Evolutionary conservation across 352 stramenopile species (phyloP).

Genomic region (Labyrinthula sp.): DNA sequence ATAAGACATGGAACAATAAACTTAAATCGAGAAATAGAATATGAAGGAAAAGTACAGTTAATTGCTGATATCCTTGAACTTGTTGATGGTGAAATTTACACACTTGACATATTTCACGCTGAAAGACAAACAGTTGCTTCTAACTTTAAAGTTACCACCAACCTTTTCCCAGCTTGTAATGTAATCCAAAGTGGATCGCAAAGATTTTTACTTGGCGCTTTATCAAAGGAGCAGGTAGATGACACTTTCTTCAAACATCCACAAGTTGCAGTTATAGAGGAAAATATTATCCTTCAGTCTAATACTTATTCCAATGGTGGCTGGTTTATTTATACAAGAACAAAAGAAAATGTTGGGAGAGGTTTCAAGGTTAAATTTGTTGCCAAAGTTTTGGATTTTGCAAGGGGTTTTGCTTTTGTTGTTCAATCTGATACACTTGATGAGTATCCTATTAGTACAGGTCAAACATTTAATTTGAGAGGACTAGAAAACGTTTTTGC

Average conservation of each 20-base stretch:
- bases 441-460: conserved; percentile 1
- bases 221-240: no score
- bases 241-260: no score
- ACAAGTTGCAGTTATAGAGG: no score
- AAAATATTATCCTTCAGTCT: no score
- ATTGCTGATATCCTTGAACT: conserved; percentile 12
- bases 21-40: no score
- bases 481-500: conserved; percentile 1
- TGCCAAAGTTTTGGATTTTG: neutral
- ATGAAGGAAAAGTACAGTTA: no score
- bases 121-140: conserved; percentile 7
- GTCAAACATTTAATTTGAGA: neutral
- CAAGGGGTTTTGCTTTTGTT: conserved; percentile 17
- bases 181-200: conserved; percentile 7
- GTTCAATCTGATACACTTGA: conserved; percentile 7
- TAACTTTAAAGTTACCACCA: conserved; percentile 22
- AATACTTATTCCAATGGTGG: no score
- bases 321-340: no score
- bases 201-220: no score
- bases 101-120: conserved; percentile 23
- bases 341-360: no score
- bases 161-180: conserved; percentile 10
- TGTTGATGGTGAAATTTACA: conserved; percentile 11
- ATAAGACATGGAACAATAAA: conserved; percentile 3
- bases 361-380: conserved; percentile 3